Evolutionary conservation across 2,329 filamentous ascomycete genomes (phyloP), one percentile per base, ranked within the genome.

Genomic region (Diaporthe citrichinensis): DNA sequence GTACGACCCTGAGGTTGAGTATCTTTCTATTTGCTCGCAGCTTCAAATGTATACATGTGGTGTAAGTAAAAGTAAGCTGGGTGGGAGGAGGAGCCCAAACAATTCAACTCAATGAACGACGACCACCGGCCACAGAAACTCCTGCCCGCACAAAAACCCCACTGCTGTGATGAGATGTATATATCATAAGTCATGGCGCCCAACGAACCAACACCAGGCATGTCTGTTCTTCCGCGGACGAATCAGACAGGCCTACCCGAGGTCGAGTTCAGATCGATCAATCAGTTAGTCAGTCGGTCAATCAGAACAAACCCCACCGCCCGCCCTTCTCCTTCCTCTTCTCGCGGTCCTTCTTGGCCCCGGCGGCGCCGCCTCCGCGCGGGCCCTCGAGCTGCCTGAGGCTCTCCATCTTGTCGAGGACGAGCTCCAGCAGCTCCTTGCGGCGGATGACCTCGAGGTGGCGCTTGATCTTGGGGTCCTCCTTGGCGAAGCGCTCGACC

Each of bases 331-430:
- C 77, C 77, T 80, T 80, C 78, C 81, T 83, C 39, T 78, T 77
- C 76, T 81, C 81, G 44, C 67, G 78, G 49, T 76, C 76, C 72
- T 80, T 81, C 72, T 80, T 81, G 28, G 87, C 86, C 41, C 41
- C 41, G 2, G 10, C 59, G 59, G 14, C 25, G 9, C 41, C 61
- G 28, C 91, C 88, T 81, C 92, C 91, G 78, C 93, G 93, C 72
- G 93, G 88, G 14, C 93, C 93, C 81, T 98, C 96, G 12, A 99
- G 87, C 80, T 96, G 93, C 76, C 94, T 90, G 80, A 99, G 85
- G 75, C 94, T 94, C 83, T 98, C 96, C 91, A 99, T 98, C 89
- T 99, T 98, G 82, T 95, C 94, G 41, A 99, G 88, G 7, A 98
- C 97, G 74, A 98, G 88, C 86, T 99, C 96, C 6, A 99, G 89